Evolutionary conservation across 441 rosid species (phyloP).

Genomic region (Omphalea diandra): DNA sequence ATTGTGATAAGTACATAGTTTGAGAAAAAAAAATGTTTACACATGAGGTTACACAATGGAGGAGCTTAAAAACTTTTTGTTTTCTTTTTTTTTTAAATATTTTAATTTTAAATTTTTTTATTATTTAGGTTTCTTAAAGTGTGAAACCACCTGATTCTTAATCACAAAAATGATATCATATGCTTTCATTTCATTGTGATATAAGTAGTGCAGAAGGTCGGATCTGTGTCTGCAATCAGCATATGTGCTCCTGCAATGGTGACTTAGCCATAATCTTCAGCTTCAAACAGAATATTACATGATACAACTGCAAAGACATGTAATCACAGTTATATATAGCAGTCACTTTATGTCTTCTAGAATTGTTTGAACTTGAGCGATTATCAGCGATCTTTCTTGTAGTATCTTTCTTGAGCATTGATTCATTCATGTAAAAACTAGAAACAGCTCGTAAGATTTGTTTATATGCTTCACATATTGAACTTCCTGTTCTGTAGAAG

Average conservation of each 20-base stretch:
- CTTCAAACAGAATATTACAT: not conserved
- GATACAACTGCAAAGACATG: not conserved
- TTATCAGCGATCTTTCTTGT: not conserved
- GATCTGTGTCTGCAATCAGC: not conserved
- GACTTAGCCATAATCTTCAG: not conserved
- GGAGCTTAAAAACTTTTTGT: too few species aligned
- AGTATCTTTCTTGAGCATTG: not conserved
- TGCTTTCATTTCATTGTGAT: too few species aligned
- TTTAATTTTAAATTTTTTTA: not conserved
- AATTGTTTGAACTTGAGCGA: not conserved
- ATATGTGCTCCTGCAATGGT: not conserved
- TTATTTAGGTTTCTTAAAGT: not conserved
- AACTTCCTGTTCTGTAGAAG: not conserved
- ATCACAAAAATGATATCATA: not conserved
- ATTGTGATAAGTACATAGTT: not conserved
- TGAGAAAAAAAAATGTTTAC: not conserved
- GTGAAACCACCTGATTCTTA: not conserved
- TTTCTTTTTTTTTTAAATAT: not conserved
- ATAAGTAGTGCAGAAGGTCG: too few species aligned
- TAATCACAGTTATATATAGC: not conserved
- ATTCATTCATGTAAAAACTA: not conserved
- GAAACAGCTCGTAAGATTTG: constrained; percentile 1
- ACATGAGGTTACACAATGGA: not conserved
- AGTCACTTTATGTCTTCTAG: not conserved
- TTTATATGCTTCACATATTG: constrained; percentile 6